These are phyloP conservation scores for Penicillium sp. DNA, from an alignment of 2,329 filamentous ascomycete species.

Conservation along the genomic window DNA sequence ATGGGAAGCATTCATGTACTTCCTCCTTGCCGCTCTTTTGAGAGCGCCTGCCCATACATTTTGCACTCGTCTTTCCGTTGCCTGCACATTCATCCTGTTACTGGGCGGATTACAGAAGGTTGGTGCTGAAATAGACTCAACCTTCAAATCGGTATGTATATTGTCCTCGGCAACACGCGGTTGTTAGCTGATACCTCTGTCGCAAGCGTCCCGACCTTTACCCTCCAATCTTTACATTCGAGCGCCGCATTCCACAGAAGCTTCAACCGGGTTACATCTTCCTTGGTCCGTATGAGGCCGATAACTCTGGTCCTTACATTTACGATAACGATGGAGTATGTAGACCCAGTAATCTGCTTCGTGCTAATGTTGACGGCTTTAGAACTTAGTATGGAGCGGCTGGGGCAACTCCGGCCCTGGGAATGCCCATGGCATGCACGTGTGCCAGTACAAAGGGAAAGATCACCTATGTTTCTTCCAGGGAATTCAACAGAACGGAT, in stretches of 20 bases:
- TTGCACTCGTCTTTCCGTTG: slow-evolving; percentile 15
- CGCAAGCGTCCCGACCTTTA: slow-evolving; percentile 46
- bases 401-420: slow-evolving; percentile 56
- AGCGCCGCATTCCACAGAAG: slow-evolving; percentile 34
- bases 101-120: slow-evolving; percentile 24
- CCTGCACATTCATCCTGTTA: slow-evolving; percentile 25
- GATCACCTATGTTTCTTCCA: slow-evolving; percentile 60
- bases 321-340: slow-evolving; percentile 56
- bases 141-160: slow-evolving; percentile 42
- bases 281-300: slow-evolving; percentile 54
- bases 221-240: slow-evolving; percentile 41
- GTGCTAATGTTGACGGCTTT: slow-evolving; percentile 6
- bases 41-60: slow-evolving; percentile 21
- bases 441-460: slow-evolving; percentile 54
- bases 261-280: slow-evolving; percentile 57
- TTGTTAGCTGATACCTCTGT: slow-evolving; percentile 1
- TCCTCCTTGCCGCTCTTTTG: slow-evolving; percentile 21
- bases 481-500: slow-evolving; percentile 57
- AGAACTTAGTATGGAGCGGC: slow-evolving; percentile 58
- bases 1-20: slow-evolving; percentile 36
- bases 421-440: slow-evolving; percentile 54
- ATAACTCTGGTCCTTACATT: slow-evolving; percentile 57
- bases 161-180: background rate
- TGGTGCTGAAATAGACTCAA: slow-evolving; percentile 36
- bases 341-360: background rate